Evolutionary conservation across 2,329 filamentous ascomycete species (phyloP), one percentile per base, ranked within the genome.

Genomic region (Sporothrix variecibatus): DNA sequence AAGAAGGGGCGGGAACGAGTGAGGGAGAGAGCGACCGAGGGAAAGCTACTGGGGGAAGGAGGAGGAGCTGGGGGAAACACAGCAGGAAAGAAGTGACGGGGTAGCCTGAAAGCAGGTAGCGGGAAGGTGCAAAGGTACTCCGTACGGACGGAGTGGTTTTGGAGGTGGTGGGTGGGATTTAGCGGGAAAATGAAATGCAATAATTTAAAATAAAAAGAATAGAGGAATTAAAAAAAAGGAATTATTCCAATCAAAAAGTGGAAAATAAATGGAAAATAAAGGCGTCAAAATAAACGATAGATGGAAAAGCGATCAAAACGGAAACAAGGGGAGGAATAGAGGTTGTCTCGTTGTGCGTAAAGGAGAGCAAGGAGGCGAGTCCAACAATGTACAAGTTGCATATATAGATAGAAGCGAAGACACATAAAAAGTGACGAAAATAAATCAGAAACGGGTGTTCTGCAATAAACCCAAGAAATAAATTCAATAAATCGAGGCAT

Each of bases 111-210:
- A 28, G 51, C 8, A 28, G 40, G 11, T 8, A 40, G 51, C n/a
- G 31, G 53, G 26, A 60, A 46, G 69, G 34, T n/a, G 53, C 51
- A 60, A 46, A 31, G 69, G 67, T 69, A n/a, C n/a, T n/a, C n/a
- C n/a, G n/a, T n/a, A 69, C 67, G 67, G 67, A 31, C 26, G 43
- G 26, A 31, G 62, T n/a, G 17, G 51, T 53, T 7, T 9, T 28
- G 43, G 67, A 62, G 69, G 69, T 71, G 69, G 53, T 46, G 53
- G 69, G 69, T 71, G 34, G 53, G 69, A 71, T 40, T 62, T 71
- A 71, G 69, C 69, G 69, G 69, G n/a, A 71, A 62, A 71, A 71
- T 60, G n/a, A 62, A 60, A 71, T 71, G 68, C 68, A 71, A 71
- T 46, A 43, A 56, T 67, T 49, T 49, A 26, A 23, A 28, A 62